These are phyloP conservation scores for Mycotypha africana DNA, from an alignment of 371 early-diverging fungal genomes.

Conservation along the genomic window DNA sequence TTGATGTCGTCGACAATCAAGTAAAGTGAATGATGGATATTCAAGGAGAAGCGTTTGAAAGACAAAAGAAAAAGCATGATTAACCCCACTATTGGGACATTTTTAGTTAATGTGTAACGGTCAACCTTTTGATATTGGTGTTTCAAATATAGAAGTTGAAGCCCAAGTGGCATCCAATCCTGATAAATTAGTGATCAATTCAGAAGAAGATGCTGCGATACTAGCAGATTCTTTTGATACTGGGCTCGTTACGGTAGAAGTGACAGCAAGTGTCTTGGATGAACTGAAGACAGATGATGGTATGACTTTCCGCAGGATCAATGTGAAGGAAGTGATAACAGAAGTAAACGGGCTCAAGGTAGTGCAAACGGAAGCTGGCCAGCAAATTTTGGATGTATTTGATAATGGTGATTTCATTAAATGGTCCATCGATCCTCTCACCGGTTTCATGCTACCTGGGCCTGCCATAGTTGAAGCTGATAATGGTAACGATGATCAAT, in stretches of 20 bases:
- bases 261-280: constrained; percentile 52
- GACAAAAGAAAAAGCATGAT: neutral
- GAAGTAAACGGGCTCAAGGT: constrained; percentile 69
- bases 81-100: neutral
- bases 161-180: constrained; percentile 50
- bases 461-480: neutral
- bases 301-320: constrained; percentile 48
- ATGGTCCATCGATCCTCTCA: constrained; percentile 42
- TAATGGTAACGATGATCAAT: neutral
- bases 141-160: constrained; percentile 54
- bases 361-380: constrained; percentile 62
- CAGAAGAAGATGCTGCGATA: constrained; percentile 45
- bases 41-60: no score
- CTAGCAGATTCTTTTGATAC: constrained; percentile 54
- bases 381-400: constrained; percentile 65
- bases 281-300: constrained; percentile 52
- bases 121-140: constrained; percentile 51
- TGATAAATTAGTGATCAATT: constrained; percentile 36
- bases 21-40: no score
- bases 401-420: constrained; percentile 29
- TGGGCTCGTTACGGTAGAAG: constrained; percentile 68
- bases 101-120: constrained; percentile 53
- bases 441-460: constrained; percentile 38
- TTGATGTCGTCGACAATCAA: constrained; percentile 61
- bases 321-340: constrained; percentile 55